A percentile compares a stretch with the other conserved stretches of the same genome.
Conservation (phyloP, 2,329 filamentous ascomycete genomes). For the Hypoxylon sp. region DNA sequence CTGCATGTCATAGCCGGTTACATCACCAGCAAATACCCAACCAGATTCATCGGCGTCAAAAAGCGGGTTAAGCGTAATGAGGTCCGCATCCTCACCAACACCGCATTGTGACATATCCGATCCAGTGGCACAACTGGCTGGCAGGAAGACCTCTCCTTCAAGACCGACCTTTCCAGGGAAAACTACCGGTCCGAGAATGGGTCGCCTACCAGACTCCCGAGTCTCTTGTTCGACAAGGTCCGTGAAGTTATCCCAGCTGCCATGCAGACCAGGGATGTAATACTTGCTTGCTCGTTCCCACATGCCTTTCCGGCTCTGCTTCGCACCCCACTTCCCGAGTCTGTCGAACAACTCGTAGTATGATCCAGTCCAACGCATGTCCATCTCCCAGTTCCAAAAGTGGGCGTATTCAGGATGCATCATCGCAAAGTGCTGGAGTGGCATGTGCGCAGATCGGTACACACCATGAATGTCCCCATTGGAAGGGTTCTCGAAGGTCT, state of each 20-base stretch:
- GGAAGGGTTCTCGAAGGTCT: conserved; percentile 72
- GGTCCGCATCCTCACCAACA: conserved; percentile 78
- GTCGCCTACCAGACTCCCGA: conserved; percentile 62
- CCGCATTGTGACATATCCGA: conserved; percentile 70
- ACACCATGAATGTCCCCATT: conserved; percentile 75
- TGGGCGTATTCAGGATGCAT: conserved; percentile 75
- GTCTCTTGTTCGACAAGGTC: conserved; percentile 75
- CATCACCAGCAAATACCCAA: conserved; percentile 79
- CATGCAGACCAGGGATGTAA: conserved; percentile 80
- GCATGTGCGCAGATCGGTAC: conserved; percentile 75
- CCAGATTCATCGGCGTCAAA: conserved; percentile 80
- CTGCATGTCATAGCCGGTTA: conserved; percentile 74
- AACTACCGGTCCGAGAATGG: conserved; percentile 78
- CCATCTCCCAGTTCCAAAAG: conserved; percentile 81
- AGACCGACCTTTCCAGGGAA: conserved; percentile 65
- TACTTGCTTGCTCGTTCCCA: conserved; percentile 85
- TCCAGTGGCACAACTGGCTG: conserved; percentile 68
- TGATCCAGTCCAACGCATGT: conserved; percentile 75
- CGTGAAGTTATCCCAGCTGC: conserved; percentile 79
- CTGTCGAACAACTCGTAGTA: conserved; percentile 81
- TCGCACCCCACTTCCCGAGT: conserved; percentile 74
- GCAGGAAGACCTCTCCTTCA: conserved; percentile 68
- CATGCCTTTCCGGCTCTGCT: conserved; percentile 78
- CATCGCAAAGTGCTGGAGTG: conserved; percentile 75
- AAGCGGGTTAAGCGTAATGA: conserved; percentile 83